Percentiles rank a stretch among this genome's conserved stretches.
Evolutionary conservation across 169 alveolate species (phyloP).

Genomic region (Prorocentrum cordatum): DNA sequence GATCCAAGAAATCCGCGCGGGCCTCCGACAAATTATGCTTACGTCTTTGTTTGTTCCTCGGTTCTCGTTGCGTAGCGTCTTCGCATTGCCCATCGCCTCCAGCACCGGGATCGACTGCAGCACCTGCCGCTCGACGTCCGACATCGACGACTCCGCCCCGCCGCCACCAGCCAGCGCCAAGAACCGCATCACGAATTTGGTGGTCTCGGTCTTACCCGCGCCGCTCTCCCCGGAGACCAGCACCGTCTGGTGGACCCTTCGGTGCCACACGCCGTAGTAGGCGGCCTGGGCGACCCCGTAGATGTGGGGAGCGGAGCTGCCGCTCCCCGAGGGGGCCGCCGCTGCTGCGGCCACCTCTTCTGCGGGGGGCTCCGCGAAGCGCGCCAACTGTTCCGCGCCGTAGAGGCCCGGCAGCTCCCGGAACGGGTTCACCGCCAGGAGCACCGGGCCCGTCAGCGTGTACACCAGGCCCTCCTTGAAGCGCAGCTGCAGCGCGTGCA

Average conservation of each 20-base stretch:
- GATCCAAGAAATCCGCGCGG: too few relatives aligned
- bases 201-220: slow-evolving; percentile 62
- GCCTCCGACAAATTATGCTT: too few relatives aligned
- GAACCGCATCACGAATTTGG: slow-evolving; percentile 23
- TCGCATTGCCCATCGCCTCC: slow-evolving; percentile 98
- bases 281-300: slow-evolving; percentile 17
- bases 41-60: too few relatives aligned
- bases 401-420: slow-evolving; percentile 59
- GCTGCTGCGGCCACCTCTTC: too few relatives aligned
- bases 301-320: slow-evolving; percentile 7
- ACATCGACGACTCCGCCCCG: too few relatives aligned
- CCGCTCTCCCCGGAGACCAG: slow-evolving; percentile 57
- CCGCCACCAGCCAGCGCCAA: slow-evolving; percentile 85
- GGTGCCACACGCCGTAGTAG: slow-evolving; percentile 26
- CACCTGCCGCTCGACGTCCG: too few relatives aligned
- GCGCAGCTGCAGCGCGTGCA: slow-evolving; percentile 13
- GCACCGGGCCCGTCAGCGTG: slow-evolving; percentile 92
- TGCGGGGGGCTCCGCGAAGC: not conserved
- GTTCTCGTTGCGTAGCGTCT: slow-evolving; percentile 87
- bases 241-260: too few relatives aligned
- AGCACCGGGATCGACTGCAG: slow-evolving; percentile 24
- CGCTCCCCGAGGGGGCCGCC: too few relatives aligned
- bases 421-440: slow-evolving; percentile 95
- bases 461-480: slow-evolving; percentile 76
- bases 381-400: slow-evolving; percentile 7